These are phyloP conservation scores for Endoconidiophora laricicola DNA, from an alignment of 2,329 filamentous ascomycete species.

Conservation along the genomic window DNA sequence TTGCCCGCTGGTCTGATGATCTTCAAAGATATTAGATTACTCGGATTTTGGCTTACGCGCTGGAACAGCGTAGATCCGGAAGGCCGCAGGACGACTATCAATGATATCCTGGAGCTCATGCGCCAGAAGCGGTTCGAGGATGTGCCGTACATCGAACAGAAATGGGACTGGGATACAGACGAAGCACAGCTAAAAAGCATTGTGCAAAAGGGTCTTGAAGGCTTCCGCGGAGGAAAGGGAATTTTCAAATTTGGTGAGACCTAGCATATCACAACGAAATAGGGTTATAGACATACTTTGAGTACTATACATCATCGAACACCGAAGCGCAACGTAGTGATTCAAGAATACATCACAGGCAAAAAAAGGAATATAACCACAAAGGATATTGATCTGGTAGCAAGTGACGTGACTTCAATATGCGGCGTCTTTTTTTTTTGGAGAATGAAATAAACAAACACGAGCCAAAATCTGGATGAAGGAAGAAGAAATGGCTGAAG, in stretches of 20 bases:
- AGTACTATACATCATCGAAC: too few species aligned
- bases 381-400: too few species aligned
- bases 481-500: too few species aligned
- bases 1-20: slow-evolving; percentile 76
- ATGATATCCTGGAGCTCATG: slow-evolving; percentile 64
- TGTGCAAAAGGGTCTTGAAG: slow-evolving; percentile 67
- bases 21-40: slow-evolving; percentile 78
- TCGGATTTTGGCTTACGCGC: slow-evolving; percentile 86
- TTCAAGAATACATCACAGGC: too few species aligned
- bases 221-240: slow-evolving; percentile 76
- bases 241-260: slow-evolving; percentile 65
- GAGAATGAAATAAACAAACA: too few species aligned
- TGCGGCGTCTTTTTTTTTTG: too few species aligned
- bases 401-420: too few species aligned
- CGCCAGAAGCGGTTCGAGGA: slow-evolving; percentile 65
- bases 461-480: too few species aligned
- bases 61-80: slow-evolving; percentile 66
- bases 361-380: too few species aligned
- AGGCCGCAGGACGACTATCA: slow-evolving; percentile 65
- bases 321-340: too few species aligned
- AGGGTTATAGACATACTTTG: too few species aligned
- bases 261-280: slow-evolving; percentile 17
- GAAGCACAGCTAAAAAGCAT: slow-evolving; percentile 51
- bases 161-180: slow-evolving; percentile 70
- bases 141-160: slow-evolving; percentile 63